Conservation (phyloP, 75 land plant genomes). For the Cunninghamia lanceolata region DNA sequence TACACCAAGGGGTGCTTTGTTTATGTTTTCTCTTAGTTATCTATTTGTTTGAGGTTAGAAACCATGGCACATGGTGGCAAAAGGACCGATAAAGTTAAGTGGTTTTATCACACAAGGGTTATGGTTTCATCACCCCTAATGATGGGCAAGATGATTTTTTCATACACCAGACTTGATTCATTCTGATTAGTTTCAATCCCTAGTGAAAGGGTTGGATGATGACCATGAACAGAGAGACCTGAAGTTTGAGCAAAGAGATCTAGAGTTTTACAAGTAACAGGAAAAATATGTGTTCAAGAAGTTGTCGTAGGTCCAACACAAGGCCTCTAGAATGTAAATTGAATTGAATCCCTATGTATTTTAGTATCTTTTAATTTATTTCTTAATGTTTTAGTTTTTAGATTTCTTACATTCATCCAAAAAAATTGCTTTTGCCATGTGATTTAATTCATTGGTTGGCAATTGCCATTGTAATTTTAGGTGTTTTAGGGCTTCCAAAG, state of each 20-base stretch:
- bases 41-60: too few species aligned
- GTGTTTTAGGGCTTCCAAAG: background rate
- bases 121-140: too few species aligned
- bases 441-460: background rate
- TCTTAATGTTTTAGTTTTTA: background rate
- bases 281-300: constrained; percentile 89
- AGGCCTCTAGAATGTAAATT: constrained; percentile 91
- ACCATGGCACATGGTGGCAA: too few species aligned
- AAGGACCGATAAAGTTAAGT: too few species aligned
- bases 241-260: constrained; percentile 74
- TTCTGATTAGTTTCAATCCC: too few species aligned
- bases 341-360: constrained; percentile 87
- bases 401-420: background rate
- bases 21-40: too few species aligned
- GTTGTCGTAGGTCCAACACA: constrained; percentile 73
- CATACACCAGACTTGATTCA: too few species aligned
- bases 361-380: constrained; percentile 68
- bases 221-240: too few species aligned
- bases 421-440: background rate
- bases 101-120: too few species aligned
- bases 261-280: constrained; percentile 92
- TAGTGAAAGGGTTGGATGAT: constrained; percentile 94
- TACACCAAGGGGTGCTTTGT: too few species aligned
- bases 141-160: too few species aligned
- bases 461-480: background rate